Evolutionary conservation across 2,329 filamentous ascomycete species (phyloP), one percentile per base, ranked within the genome.

Genomic region (Niveomyces coronatus): DNA sequence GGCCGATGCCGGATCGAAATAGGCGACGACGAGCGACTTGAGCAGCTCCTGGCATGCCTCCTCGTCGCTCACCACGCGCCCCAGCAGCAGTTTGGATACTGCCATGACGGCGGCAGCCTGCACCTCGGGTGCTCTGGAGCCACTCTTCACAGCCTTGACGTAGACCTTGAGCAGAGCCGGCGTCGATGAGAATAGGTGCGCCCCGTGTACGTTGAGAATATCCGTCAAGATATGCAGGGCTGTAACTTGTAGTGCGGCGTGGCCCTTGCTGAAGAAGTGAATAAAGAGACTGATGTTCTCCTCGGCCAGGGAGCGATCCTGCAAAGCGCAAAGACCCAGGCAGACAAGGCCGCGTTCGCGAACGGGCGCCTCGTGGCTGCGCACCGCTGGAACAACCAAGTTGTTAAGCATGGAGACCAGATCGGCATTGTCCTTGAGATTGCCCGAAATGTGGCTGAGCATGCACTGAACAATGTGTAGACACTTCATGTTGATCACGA

Each of bases 361-460:
- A 31, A 98, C 87, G 1, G 88, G 86, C 5, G 86, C 85, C 55
- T 96, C 88, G 49, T 94, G 86, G 53, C 84, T 91, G 47, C 89
- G 80, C 13, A 98, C 89, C 19, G 91, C 91, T 6, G 91, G 91
- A 3, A 98, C 87, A 30, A 98, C 85, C 8, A 98, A 73, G 47
- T 91, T 96, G 66, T 98, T 96, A 35, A 98, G 70, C 83, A 96
- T 95, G n/a, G 85, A 85, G 4, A 94, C 85, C n/a, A 95, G 65
- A 53, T 94, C 82, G 41, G 83, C 79, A 55, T 94, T 94, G 48
- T 88, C 76, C 60, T 95, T 87, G 26, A 96, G 68, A 52, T 84
- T 84, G 44, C 86, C 85, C 37, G 84, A 74, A 9, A 98, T 85
- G 53, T 96, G 94, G 54, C 93, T 80, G 36, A 98, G 72, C 84